Base-by-base conservation (phyloP, 768 basidiomycete species). In the Boletus huronensis region DNA sequence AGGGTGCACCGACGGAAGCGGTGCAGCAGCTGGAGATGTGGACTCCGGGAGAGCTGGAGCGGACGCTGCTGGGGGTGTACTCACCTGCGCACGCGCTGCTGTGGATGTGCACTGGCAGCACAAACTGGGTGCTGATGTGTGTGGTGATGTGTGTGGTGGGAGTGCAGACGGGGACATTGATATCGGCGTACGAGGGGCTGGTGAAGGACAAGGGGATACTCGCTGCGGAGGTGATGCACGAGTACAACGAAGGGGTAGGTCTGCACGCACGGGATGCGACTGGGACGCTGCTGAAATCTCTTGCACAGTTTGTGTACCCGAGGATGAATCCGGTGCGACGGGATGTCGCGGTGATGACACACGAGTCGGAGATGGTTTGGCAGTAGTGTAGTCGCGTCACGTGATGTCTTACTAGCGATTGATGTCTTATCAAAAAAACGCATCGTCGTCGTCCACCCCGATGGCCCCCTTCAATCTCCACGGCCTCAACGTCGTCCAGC, bases 271-370 rank as follows among this genome's bases (percentile, higher is more conserved):
- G 17, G 11, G n/a, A 40, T 55, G 34, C 50, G 16, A 43, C 11
- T 26, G 17, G 21, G 45, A 2, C 1, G 17, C 9, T 1, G 17
- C 48, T 61, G 42, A 59, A 0, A 6, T n/a, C 13, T 34, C 17
- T n/a, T 32, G 4, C 13, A 25, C 52, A 93, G 90, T 93, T 90
- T 66, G 91, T 93, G 3, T 82, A 87, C 61, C 92, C 91, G n/a
- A 82, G 85, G 56, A 70, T 90, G 56, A 85, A 88, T 62, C 87
- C 87, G 7, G 75, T 93, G 21, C 82, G 87, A 29, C 82, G 77
- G 54, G 91, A 93, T 59, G 89, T 82, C 1, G 84, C 86, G 4
- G 87, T 90, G 26, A 91, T 90, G 90, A 93, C 91, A 3, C 84
- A 91, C 68, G 78, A 93, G 64, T 81, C 87, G 1, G 91, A 93